Evolutionary conservation across 371 early-diverging fungal genomes (phyloP).

Genomic region (Mycotypha africana): DNA sequence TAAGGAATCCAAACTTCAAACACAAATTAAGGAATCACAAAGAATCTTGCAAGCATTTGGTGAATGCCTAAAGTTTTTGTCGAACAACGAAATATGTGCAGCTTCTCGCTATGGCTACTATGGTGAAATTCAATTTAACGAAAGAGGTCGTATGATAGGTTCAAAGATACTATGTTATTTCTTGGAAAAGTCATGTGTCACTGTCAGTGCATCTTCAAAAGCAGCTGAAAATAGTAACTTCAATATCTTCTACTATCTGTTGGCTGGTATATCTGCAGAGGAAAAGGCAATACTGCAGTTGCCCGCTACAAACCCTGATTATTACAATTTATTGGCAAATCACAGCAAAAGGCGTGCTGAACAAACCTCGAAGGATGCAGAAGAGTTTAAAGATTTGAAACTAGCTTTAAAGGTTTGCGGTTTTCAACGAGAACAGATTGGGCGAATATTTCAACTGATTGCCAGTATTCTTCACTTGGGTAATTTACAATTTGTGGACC

Average conservation of each 20-base stretch:
- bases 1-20: slow-evolving; percentile 75
- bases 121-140: slow-evolving; percentile 85
- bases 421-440: slow-evolving; percentile 72
- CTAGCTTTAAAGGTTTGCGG: slow-evolving; percentile 78
- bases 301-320: slow-evolving; percentile 8
- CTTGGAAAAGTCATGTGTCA: slow-evolving; percentile 79
- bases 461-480: slow-evolving; percentile 90
- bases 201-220: slow-evolving; percentile 25
- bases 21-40: slow-evolving; percentile 67
- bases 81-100: slow-evolving; percentile 66
- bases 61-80: slow-evolving; percentile 73
- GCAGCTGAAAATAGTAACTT: slow-evolving; percentile 73
- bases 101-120: slow-evolving; percentile 88
- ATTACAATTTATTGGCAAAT: slow-evolving; percentile 17
- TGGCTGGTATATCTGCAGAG: slow-evolving; percentile 46
- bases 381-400: slow-evolving; percentile 62
- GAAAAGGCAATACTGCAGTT: slow-evolving; percentile 30
- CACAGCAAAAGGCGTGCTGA: slow-evolving; percentile 7
- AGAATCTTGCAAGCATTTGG: slow-evolving; percentile 80
- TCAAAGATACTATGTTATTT: slow-evolving; percentile 88
- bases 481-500: slow-evolving; percentile 78
- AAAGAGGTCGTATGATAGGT: slow-evolving; percentile 45
- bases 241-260: slow-evolving; percentile 87
- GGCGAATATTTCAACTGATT: slow-evolving; percentile 80
- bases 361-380: slow-evolving; percentile 36